Base-by-base conservation (phyloP, 257 asterid species). In the Anisodus tanguticus region DNA sequence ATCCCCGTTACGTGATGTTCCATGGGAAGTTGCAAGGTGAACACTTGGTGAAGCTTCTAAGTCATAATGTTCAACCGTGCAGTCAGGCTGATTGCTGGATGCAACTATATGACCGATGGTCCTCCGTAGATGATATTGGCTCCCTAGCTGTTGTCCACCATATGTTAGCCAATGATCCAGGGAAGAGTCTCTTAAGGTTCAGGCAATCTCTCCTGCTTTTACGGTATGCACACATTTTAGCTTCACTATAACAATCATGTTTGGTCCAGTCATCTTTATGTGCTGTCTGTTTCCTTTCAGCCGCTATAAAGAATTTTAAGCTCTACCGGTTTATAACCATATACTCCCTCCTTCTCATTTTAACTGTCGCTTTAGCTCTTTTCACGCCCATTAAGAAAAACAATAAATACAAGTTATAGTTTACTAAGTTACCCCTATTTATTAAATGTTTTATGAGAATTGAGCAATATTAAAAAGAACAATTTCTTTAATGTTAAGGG, bases 21-120 rank as follows among this genome's bases (percentile, higher is more conserved):
- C 95, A 95, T 84, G 99, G 97, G 82, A 90, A 90, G 88, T 84
- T 94, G 87, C 91, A 84, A 1, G 98, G 92, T 4, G 93, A 89
- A 22, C 91, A 91, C 71, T 83, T 95, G 88, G 97, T 93, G 39
- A 97, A 92, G 91, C 92, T 93, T 82, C 83, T 95, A 19, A 70
- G 90, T 37, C 88, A 85, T 72, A 91, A 89, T 82, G 95, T 90
- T 87, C 92, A 92, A 80, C 95, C 90, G 87, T 91, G 93, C 86
- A 92, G 87, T 84, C 98, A 92, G 76, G 99, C 99, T 59, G 99
- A 97, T 89, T 97, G 99, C 53, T 97, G 99, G 99, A 93, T 97
- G 93, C 95, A 93, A 64, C 93, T 97, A 37, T 91, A 95, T 58
- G 99, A 97, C 82, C 84, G 95, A 83, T 97, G 99, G 98, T 97